Evolutionary conservation across 2,329 filamentous ascomycete genomes (phyloP).

Genomic region (Fusarium humuli): DNA sequence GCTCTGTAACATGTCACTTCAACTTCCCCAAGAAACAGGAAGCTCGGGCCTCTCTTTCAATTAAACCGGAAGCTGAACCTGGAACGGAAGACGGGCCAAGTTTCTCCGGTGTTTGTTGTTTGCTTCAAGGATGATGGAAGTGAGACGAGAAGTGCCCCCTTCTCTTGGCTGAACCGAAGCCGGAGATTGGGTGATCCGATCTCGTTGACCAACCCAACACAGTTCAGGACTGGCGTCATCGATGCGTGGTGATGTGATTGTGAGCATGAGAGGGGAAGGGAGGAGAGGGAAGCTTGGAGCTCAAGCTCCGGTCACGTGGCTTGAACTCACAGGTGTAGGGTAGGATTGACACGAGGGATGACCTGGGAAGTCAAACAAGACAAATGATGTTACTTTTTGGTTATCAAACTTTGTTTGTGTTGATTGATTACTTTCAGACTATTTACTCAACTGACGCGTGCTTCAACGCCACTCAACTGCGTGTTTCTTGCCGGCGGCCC

Average conservation of each 20-base stretch:
- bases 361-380: background rate
- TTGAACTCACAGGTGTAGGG: background rate
- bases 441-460: background rate
- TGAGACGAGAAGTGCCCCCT: constrained; percentile 12
- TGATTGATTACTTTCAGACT: background rate
- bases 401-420: background rate
- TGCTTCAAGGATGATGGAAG: constrained; percentile 11
- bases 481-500: constrained; percentile 1
- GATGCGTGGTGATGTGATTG: constrained; percentile 28
- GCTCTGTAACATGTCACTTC: constrained; percentile 37
- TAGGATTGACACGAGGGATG: background rate
- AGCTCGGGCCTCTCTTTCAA: constrained; percentile 24
- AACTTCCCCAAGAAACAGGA: constrained; percentile 13
- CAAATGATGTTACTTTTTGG: background rate
- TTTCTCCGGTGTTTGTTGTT: constrained; percentile 32
- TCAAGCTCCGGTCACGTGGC: background rate
- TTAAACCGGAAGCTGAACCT: background rate
- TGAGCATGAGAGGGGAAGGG: background rate
- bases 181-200: constrained; percentile 13
- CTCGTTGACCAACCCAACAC: background rate
- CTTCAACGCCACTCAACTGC: background rate
- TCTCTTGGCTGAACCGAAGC: constrained; percentile 14
- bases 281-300: background rate
- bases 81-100: constrained; percentile 22
- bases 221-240: constrained; percentile 33